A percentile compares a stretch with the other conserved stretches of the same genome.
phyloP scores from a whole-genome alignment of 169 alveolate species.

The Eimeria tenella region DNA sequence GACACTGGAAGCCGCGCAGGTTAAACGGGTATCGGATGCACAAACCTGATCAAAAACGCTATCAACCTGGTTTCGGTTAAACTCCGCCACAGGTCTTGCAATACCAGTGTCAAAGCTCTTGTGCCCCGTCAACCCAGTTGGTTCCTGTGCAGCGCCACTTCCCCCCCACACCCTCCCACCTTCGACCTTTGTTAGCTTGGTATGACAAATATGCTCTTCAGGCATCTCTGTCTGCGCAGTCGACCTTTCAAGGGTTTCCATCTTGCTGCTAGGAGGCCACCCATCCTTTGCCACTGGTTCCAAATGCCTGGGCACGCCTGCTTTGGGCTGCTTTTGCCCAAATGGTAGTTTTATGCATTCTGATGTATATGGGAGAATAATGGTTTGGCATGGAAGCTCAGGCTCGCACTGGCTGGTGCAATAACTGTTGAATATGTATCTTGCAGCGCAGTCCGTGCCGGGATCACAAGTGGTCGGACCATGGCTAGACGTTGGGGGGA shows the following conservation, averaged over 20 bases:
- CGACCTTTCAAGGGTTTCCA: slow-evolving; percentile 42
- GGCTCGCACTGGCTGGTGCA: slow-evolving; percentile 60
- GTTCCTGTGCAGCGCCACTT: background rate
- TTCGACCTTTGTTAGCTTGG: background rate
- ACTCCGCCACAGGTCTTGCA: background rate
- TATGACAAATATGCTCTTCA: slow-evolving; percentile 19
- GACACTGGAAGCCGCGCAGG: slow-evolving; percentile 60
- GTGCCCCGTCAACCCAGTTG: background rate
- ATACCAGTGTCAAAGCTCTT: background rate
- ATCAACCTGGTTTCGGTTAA: background rate
- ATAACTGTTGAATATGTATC: slow-evolving; percentile 11
- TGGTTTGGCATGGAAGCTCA: slow-evolving; percentile 65
- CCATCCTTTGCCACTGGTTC: slow-evolving; percentile 36
- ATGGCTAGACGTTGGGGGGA: slow-evolving; percentile 26
- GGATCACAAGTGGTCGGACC: background rate
- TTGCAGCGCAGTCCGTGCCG: background rate
- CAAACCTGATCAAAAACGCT: background rate
- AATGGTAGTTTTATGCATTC: background rate
- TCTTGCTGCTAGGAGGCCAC: slow-evolving; percentile 46
- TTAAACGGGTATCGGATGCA: background rate
- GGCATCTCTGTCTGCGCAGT: slow-evolving; percentile 46
- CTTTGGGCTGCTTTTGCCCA: background rate
- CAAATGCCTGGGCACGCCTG: background rate
- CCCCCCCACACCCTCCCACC: background rate
- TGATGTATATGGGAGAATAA: background rate